Evolutionary conservation across 2,329 filamentous ascomycete genomes (phyloP).

Genomic region (Penicillium sp.): DNA sequence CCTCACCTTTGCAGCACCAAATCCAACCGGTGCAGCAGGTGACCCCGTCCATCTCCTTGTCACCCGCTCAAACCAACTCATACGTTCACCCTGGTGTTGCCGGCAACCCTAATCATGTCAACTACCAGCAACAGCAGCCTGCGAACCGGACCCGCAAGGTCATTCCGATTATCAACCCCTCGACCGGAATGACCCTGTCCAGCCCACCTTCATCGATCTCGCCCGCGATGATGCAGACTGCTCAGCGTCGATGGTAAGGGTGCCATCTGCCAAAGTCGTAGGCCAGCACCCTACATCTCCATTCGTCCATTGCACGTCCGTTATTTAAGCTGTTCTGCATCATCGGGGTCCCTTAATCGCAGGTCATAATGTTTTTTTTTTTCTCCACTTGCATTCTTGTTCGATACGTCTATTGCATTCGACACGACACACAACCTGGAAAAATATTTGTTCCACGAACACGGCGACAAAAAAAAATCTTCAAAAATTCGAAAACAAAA

Average conservation of each 20-base stretch:
- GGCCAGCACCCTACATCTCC: slow-evolving; percentile 25
- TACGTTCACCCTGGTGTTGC: slow-evolving; percentile 65
- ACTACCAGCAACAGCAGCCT: slow-evolving; percentile 92
- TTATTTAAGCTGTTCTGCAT: slow-evolving; percentile 36
- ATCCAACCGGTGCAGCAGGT: slow-evolving; percentile 70
- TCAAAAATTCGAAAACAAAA: slow-evolving; percentile 28
- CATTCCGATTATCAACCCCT: slow-evolving; percentile 96
- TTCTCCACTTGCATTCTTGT: slow-evolving; percentile 26
- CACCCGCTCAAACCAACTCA: slow-evolving; percentile 54
- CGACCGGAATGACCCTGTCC: slow-evolving; percentile 80
- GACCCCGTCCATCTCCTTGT: slow-evolving; percentile 70
- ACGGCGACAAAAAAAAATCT: slow-evolving; percentile 28
- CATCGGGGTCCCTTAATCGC: slow-evolving; percentile 36
- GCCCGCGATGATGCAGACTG: slow-evolving; percentile 60
- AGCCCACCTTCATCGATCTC: slow-evolving; percentile 77
- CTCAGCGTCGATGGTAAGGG: slow-evolving; percentile 44
- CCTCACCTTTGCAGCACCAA: slow-evolving; percentile 85
- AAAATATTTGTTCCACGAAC: slow-evolving; percentile 28
- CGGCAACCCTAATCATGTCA: slow-evolving; percentile 67
- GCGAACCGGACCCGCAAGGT: slow-evolving; percentile 87
- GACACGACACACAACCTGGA: slow-evolving; percentile 30
- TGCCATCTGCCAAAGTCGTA: slow-evolving; percentile 22
- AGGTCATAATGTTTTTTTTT: slow-evolving; percentile 34
- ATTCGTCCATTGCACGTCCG: slow-evolving; percentile 31
- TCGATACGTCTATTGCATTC: slow-evolving; percentile 31